Conservation (phyloP, 345 rosid genomes). For the Eucalyptus tenuipes region DNA sequence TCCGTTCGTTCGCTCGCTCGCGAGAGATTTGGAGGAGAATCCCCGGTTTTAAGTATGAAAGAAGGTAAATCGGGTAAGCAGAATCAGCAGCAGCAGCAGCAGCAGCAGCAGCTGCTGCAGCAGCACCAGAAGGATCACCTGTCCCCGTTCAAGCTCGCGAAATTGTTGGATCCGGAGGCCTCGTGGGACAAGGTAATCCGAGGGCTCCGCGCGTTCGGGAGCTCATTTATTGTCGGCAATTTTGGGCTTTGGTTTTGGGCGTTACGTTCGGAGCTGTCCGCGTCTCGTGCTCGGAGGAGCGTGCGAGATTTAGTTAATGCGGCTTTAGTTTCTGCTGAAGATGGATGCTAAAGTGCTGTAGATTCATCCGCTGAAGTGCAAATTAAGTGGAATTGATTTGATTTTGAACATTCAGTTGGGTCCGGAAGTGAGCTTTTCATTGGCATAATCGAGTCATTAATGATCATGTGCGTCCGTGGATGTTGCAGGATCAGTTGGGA, state of each 20-base stretch:
- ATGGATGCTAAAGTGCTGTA: neutral
- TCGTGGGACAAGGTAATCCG: constrained; percentile 75
- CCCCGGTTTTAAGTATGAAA: constrained; percentile 24
- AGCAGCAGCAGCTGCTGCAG: constrained; percentile 30
- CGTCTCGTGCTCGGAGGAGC: neutral
- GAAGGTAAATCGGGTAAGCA: constrained; percentile 36
- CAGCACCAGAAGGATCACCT: constrained; percentile 41
- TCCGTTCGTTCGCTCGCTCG: neutral
- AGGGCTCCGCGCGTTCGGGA: neutral
- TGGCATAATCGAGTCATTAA: neutral
- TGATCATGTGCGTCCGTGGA: neutral
- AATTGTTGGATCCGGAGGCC: constrained; percentile 79
- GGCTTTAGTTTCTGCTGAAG: neutral
- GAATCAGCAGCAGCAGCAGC: constrained; percentile 12
- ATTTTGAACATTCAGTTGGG: neutral
- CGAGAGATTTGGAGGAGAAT: neutral
- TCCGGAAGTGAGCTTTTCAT: neutral
- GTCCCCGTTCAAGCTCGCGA: constrained; percentile 55
- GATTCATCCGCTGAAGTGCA: neutral
- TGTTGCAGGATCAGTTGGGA: constrained; percentile 86
- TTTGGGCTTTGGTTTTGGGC: neutral
- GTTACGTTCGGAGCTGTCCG: neutral
- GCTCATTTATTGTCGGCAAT: neutral
- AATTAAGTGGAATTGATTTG: neutral
- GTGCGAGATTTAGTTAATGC: neutral